A percentile compares a stretch with the other conserved stretches of the same genome.
Conservation (phyloP, 768 basidiomycete genomes). For the Tylopilus plumbeoviolaceoides region DNA sequence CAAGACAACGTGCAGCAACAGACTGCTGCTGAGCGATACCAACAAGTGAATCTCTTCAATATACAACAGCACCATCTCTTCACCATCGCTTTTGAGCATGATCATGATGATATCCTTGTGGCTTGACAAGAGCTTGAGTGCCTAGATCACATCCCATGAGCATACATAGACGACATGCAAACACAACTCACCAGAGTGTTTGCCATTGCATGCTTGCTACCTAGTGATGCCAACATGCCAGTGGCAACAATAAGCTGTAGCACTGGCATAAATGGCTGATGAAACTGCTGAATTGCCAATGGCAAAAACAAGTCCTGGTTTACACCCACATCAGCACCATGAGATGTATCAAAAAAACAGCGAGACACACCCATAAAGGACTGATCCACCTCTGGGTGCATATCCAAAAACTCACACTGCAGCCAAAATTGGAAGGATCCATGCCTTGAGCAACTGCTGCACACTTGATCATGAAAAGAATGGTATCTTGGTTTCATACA, state of each 20-base stretch:
- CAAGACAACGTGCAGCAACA: constrained; percentile 75
- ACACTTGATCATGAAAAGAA: too few relatives aligned
- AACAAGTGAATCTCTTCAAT: constrained; percentile 81
- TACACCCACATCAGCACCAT: too few relatives aligned
- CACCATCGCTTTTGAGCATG: constrained; percentile 70
- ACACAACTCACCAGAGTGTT: constrained; percentile 55
- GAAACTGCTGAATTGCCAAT: constrained; percentile 82
- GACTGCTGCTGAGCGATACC: constrained; percentile 62
- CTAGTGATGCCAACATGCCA: constrained; percentile 72
- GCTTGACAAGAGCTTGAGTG: constrained; percentile 68
- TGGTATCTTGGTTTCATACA: too few relatives aligned
- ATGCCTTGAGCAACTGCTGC: too few relatives aligned
- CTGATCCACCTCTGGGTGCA: too few relatives aligned
- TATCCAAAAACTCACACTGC: too few relatives aligned
- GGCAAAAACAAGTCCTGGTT: constrained; percentile 87
- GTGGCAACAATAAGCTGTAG: constrained; percentile 81
- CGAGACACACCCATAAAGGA: too few relatives aligned
- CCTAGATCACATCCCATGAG: background rate
- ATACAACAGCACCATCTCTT: constrained; percentile 55
- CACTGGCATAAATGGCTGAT: constrained; percentile 84
- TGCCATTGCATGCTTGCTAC: constrained; percentile 61
- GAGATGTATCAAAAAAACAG: too few relatives aligned
- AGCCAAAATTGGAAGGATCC: too few relatives aligned
- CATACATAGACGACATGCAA: too few relatives aligned
- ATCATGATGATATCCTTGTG: constrained; percentile 87